A percentile compares a stretch with the other conserved stretches of the same genome.
Conservation (phyloP, 1,284 basidiomycete genomes). For the Mrakiaceae sp. region DNA sequence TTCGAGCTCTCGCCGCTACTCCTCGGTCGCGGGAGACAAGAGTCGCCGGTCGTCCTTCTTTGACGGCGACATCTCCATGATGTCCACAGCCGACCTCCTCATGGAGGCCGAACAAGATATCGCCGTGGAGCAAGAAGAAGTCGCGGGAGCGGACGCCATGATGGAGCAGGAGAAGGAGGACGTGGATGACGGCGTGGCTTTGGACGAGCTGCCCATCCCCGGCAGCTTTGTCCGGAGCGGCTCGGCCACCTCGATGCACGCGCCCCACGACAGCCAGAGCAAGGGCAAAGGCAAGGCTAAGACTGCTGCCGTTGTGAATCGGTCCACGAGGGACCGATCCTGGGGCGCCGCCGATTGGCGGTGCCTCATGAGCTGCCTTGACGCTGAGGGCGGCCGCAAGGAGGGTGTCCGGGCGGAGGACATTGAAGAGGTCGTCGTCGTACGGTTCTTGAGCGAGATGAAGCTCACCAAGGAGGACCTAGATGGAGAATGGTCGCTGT, state of each 20-base stretch:
- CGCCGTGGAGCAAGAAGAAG: not conserved
- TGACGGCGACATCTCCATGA: constrained; percentile 7
- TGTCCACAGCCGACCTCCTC: constrained; percentile 13
- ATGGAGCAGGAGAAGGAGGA: not conserved
- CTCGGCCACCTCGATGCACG: not conserved
- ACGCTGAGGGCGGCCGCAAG: not conserved
- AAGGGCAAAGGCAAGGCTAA: not conserved
- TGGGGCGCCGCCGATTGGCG: constrained; percentile 15
- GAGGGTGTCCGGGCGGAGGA: not conserved
- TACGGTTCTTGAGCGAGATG: not conserved
- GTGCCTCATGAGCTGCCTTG: constrained; percentile 10
- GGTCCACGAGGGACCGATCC: constrained; percentile 3
- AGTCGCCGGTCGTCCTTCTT: not conserved
- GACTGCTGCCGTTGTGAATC: not conserved
- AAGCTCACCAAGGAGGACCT: not conserved
- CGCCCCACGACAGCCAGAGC: not conserved
- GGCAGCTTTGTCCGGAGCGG: constrained; percentile 2
- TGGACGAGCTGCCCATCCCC: constrained; percentile 2
- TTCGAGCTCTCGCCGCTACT: not conserved
- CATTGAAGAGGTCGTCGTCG: not conserved
- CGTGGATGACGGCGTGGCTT: not conserved
- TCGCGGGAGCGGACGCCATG: not conserved
- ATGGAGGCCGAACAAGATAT: constrained; percentile 17
- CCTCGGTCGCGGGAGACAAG: not conserved
- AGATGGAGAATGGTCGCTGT: constrained; percentile 10